Evolutionary conservation across 495 filamentous ascomycete species (phyloP), one percentile per base, ranked within the genome.

Genomic region (Daldinia decipiens): DNA sequence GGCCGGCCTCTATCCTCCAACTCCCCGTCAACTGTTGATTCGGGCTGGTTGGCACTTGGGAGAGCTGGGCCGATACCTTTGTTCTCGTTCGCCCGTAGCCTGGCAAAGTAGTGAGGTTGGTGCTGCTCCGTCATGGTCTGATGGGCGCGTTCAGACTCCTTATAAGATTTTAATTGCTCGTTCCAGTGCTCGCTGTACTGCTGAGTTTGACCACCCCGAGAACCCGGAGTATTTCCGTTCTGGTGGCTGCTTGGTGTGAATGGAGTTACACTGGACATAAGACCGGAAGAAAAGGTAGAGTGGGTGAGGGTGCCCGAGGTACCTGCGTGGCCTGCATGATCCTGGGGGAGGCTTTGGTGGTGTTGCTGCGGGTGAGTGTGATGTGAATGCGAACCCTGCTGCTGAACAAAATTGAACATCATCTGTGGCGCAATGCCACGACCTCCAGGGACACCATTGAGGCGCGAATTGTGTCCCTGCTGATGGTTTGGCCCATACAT

Each of bases 401-500:
- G 88, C 74, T 91, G 89, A 17, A 77, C 75, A 73, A 86, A 96
- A 75, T 91, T 92, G 74, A 90, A 89, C 73, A 87, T 84, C 82
- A 89, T 82, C 59, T 86, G 87, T 74, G 91, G 70, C 85, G 75
- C 80, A 74, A 85, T 82, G 43, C 71, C 77, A 19, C 81, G 80
- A 47, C 82, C 76, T n/a, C 79, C 79, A 31, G 78, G 79, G 19
- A 82, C 83, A 56, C 84, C 86, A 83, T 86, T 89, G 70, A 87
- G 83, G 69, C 87, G 87, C 72, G 90, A 87, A 85, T 93, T 91
- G 79, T 95, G 93, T 70, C 87, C 89, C 79, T 90, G 88, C 77
- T 94, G 91, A 72, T 94, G 92, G 40, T 85, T 85, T 74, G 94
- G 92, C 69, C 86, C 88, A 82, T 91, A 97, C 93, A 97, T 97